A percentile compares a stretch with the other conserved stretches of the same genome.
phyloP scores from a whole-genome alignment of 2,329 filamentous ascomycete species.

The Penicillium brevicompactum region DNA sequence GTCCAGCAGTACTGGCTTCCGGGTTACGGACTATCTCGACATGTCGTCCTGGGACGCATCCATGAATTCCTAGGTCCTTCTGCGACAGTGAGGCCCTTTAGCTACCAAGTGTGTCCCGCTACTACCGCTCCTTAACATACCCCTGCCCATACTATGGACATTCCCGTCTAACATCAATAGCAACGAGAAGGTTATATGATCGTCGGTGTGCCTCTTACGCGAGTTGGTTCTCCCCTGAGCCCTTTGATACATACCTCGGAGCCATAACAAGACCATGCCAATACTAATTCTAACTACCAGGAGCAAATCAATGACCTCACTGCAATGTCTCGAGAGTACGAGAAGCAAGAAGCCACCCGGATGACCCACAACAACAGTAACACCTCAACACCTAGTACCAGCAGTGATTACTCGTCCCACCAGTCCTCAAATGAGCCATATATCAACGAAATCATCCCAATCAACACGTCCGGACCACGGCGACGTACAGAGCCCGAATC shows the following conservation, averaged over 20 bases:
- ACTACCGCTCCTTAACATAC: neutral
- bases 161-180: slow-evolving; percentile 34
- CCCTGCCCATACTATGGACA: slow-evolving; percentile 6
- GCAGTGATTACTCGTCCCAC: slow-evolving; percentile 2
- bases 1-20: slow-evolving; percentile 52
- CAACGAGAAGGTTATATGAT: slow-evolving; percentile 54
- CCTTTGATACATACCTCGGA: neutral
- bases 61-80: slow-evolving; percentile 52
- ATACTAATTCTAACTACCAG: slow-evolving; percentile 29
- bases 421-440: slow-evolving; percentile 36
- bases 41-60: slow-evolving; percentile 52
- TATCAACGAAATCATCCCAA: slow-evolving; percentile 47
- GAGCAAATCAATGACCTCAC: slow-evolving; percentile 54
- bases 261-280: neutral
- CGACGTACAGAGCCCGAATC: slow-evolving; percentile 31
- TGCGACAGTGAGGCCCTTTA: slow-evolving; percentile 50
- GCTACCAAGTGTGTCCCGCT: slow-evolving; percentile 45
- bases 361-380: slow-evolving; percentile 39
- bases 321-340: slow-evolving; percentile 50
- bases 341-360: slow-evolving; percentile 49
- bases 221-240: slow-evolving; percentile 35
- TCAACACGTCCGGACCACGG: slow-evolving; percentile 33
- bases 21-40: slow-evolving; percentile 51
- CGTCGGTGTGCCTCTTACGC: slow-evolving; percentile 48
- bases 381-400: slow-evolving; percentile 8